Evolutionary conservation across 75 land plant species (phyloP).

Genomic region (Ceratopteris richardii): DNA sequence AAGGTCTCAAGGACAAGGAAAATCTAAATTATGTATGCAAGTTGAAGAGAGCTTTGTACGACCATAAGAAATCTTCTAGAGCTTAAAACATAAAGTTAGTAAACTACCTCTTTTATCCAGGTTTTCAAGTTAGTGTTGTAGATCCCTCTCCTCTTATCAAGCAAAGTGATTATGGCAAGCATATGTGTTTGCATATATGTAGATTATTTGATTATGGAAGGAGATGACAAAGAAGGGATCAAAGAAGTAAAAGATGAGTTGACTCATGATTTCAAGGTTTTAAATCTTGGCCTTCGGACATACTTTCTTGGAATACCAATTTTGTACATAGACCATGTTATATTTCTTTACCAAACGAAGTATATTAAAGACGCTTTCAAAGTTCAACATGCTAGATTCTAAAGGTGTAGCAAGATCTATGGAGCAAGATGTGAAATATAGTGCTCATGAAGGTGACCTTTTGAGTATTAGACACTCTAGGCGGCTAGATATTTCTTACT

Average conservation of each 20-base stretch:
- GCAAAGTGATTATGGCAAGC: background rate
- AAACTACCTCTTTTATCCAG: slow-evolving; percentile 5
- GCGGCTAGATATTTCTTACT: slow-evolving; percentile 14
- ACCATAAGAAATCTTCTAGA: slow-evolving; percentile 23
- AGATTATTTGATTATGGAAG: slow-evolving; percentile 21
- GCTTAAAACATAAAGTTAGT: slow-evolving; percentile 18
- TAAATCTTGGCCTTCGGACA: slow-evolving; percentile 12
- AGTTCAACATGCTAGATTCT: slow-evolving; percentile 17
- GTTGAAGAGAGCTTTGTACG: slow-evolving; percentile 16
- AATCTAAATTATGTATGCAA: slow-evolving; percentile 8
- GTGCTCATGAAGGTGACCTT: slow-evolving; percentile 2
- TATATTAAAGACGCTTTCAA: slow-evolving; percentile 13
- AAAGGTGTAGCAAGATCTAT: too few species aligned
- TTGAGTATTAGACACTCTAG: slow-evolving; percentile 12
- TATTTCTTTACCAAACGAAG: slow-evolving; percentile 13
- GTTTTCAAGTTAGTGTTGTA: slow-evolving; percentile 11
- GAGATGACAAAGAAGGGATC: slow-evolving; percentile 13
- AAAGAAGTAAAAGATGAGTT: slow-evolving; percentile 11
- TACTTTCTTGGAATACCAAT: slow-evolving; percentile 23
- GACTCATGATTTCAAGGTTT: slow-evolving; percentile 21
- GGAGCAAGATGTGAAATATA: slow-evolving; percentile 3
- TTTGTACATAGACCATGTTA: slow-evolving; percentile 1
- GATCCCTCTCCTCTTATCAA: slow-evolving; percentile 19
- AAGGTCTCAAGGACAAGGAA: background rate
- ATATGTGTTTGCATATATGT: slow-evolving; percentile 23